Percentiles rank a stretch among this genome's conserved stretches.
phyloP scores from a whole-genome alignment of 805 yeast genomes.

The Grigorovia jiainica region DNA sequence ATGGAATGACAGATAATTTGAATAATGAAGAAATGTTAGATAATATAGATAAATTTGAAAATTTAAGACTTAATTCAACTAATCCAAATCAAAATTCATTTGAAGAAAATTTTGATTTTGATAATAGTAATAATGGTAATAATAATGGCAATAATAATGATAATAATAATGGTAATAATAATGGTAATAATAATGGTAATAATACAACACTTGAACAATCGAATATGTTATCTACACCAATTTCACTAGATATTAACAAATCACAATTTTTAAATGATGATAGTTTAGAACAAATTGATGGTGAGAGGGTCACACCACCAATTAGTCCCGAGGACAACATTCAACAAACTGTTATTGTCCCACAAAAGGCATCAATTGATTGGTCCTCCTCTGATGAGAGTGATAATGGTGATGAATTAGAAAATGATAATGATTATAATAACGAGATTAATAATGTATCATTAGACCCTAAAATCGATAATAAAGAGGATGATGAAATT shows the following conservation, averaged over 20 bases:
- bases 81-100: neutral
- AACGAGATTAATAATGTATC: no score
- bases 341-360: constrained; percentile 65
- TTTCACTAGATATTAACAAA: neutral
- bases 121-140: no score
- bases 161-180: no score
- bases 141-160: no score
- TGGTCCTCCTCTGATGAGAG: constrained; percentile 82
- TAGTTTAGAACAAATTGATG: neutral
- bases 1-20: neutral
- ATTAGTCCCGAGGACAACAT: constrained; percentile 10
- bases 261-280: neutral
- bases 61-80: neutral
- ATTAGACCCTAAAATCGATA: no score
- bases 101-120: neutral
- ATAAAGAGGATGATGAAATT: no score
- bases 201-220: no score
- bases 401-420: neutral
- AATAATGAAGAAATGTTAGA: neutral
- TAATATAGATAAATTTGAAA: neutral
- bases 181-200: no score
- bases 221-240: no score
- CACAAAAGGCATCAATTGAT: constrained; percentile 72
- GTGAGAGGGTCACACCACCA: neutral
- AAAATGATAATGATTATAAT: neutral